Percentiles rank a stretch among this genome's conserved stretches.
These are phyloP conservation scores for Trichoderma sp. DNA, from an alignment of 2,329 filamentous ascomycete genomes.

Conservation along the genomic window DNA sequence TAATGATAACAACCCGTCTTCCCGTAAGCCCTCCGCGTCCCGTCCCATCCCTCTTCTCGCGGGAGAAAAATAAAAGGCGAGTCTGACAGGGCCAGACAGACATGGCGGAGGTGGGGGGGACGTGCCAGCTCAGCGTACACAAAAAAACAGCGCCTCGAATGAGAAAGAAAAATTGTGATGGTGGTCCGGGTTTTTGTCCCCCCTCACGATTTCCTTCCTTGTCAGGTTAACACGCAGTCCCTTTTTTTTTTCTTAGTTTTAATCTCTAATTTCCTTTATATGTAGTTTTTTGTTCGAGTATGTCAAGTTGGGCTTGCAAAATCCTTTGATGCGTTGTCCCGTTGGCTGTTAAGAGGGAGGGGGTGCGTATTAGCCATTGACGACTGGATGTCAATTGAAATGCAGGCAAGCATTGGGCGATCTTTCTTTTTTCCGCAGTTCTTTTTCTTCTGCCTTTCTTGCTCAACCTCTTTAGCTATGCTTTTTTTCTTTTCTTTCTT, in stretches of 20 bases:
- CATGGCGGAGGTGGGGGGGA: conserved; percentile 6
- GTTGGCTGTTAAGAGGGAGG: neutral
- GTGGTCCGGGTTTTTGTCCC: neutral
- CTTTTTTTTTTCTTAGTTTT: no score
- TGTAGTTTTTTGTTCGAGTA: neutral
- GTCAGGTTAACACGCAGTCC: neutral
- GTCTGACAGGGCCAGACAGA: neutral
- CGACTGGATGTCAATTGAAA: conserved; percentile 1
- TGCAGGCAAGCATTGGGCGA: conserved; percentile 24
- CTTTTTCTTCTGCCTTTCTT: neutral
- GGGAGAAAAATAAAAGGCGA: neutral
- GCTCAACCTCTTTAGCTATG: neutral
- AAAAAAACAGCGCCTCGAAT: conserved; percentile 6
- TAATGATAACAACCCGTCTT: neutral
- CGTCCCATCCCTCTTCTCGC: neutral
- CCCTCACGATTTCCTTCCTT: neutral
- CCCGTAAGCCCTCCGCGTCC: neutral
- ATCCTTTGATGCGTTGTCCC: conserved; percentile 21
- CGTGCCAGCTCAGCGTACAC: conserved; percentile 22
- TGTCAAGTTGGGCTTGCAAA: neutral
- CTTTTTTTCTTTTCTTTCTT: neutral
- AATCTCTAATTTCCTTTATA: neutral
- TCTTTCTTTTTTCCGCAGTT: neutral
- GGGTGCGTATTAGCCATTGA: neutral
- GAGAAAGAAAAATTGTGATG: neutral